Base-by-base conservation (phyloP, 805 yeast species). In the Wickerhamomyces silvicola region DNA sequence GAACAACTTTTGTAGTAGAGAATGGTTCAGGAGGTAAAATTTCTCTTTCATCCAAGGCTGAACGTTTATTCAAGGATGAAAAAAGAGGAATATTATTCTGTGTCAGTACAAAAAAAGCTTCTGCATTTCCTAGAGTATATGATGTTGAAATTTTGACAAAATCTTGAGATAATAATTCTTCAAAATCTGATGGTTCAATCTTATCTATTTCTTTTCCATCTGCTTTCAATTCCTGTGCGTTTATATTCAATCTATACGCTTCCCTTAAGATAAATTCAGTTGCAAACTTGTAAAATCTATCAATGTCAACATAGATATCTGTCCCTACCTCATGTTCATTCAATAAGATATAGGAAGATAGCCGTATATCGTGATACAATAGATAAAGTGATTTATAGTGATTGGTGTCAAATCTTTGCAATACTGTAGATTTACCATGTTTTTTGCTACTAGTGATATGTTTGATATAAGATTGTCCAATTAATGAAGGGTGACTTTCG, bases 51-150 rank as follows among this genome's bases (percentile, higher is more conserved):
- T 92, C 97, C 32, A 87, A 58, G 14, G 70, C 62, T 0, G 97
- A 84, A 46, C 75, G 81, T 18, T 72, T 68, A 21, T 73, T 68
- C 22, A 80, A 58, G 0, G 95, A 80, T 6, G 95, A 71, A 52
- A 92, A 90, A 30, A 92, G 63, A 10, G 96, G 94, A 18, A 74
- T 67, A 24, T 79, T 86, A 25, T 72, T 71, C 13, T 72, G 71
- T 4, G 81, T 75, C 8, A 72, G 58, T 21, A 79, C 56, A 37
- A 68, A 72, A 39, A 72, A 68, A 1, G 87, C 74, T 55, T 88
- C 92, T n/a, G 75, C 73, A 32, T 78, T 70, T 4, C 71, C 62
- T 7, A 66, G 51, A 8, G 62, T 52, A 45, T 75, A 78, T 24
- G 66, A 59, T 1, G 69, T 60, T 1, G 81, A 64, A 12, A 83